Evolutionary conservation across 2,329 filamentous ascomycete genomes (phyloP), one percentile per base, ranked within the genome.

Genomic region (Penicillium sp.): DNA sequence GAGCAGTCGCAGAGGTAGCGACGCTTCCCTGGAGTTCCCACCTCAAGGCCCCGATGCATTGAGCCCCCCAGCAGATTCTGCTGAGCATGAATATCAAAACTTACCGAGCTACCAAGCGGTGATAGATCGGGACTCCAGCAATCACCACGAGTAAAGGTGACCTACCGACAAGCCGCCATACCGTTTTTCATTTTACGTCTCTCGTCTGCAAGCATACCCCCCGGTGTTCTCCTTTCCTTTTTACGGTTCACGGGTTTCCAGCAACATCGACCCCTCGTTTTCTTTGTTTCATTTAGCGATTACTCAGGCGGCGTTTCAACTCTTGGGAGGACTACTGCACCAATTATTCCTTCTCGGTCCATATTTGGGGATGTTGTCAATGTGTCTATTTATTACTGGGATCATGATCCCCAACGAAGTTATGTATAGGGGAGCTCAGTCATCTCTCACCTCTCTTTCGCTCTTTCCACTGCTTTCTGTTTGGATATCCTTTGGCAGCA

Each of bases 1-100:
- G 29, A 75, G 76, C 52, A 83, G 81, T 61, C 79, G 81, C 48
- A 77, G 82, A 54, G 83, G 80, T 61, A 86, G 84, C 63, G 79
- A 79, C 42, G 84, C 84, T 27, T 82, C 78, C 44, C 41, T 63
- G 31, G 59, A 63, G 47, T 57, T 59, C 15, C 59, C 58, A 6
- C 29, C 58, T 37, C 51, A 55, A 3, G 42, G 25, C 43, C 52
- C 55, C 2, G 51, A 20, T n/a, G 43, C 52, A 9, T 11, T 27
- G 11, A 22, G 25, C 15, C 53, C 49, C 20, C 51, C 52, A 6
- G 14, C 22, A 9, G 33, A 51, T 2, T 12, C 46, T 27, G 18
- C 35, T 8, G 49, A 57, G 11, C 50, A 55, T 15, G 55, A 49
- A 45, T 23, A 47, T 50, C 58, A 46, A 20, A 48, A 56, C 12